Conservation (phyloP, 352 stramenopile genomes). For the Phytopythium litorale region DNA sequence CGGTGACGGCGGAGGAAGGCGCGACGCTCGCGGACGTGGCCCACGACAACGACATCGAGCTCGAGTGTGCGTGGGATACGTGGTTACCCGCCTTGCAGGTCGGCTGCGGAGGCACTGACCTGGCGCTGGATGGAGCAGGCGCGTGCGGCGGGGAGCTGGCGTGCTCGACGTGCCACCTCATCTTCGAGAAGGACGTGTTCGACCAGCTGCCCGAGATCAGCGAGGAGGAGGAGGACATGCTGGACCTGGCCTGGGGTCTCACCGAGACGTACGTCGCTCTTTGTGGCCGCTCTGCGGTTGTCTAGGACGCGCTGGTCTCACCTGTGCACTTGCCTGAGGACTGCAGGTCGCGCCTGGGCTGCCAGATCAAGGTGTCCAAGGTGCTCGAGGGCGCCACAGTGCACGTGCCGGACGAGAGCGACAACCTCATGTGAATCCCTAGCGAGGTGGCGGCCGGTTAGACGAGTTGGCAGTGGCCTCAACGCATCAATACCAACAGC, state of each 20-base stretch:
- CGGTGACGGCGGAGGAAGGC: slow-evolving; percentile 69
- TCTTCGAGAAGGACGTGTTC: slow-evolving; percentile 90
- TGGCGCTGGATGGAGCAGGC: slow-evolving; percentile 20
- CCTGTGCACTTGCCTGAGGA: background rate
- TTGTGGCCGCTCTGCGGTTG: background rate
- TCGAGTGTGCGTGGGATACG: slow-evolving; percentile 50
- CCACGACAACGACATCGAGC: slow-evolving; percentile 92
- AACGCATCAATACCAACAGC: background rate
- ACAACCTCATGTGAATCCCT: slow-evolving; percentile 81
- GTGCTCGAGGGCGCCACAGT: slow-evolving; percentile 84
- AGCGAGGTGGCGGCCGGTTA: background rate
- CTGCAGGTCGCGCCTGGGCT: slow-evolving; percentile 74
- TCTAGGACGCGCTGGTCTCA: background rate
- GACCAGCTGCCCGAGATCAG: slow-evolving; percentile 83
- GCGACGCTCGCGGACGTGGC: slow-evolving; percentile 88
- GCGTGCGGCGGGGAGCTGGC: slow-evolving; percentile 92
- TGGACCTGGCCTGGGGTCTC: slow-evolving; percentile 92
- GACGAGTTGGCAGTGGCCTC: background rate
- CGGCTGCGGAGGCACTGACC: no score
- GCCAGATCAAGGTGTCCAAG: slow-evolving; percentile 89
- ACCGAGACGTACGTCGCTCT: slow-evolving; percentile 86
- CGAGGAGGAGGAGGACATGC: slow-evolving; percentile 96
- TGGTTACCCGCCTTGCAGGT: no score
- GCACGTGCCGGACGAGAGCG: slow-evolving; percentile 82
- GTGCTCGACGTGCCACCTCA: slow-evolving; percentile 93